Conservation (phyloP, 306 rosid genomes). For the Arachis hypogaea region DNA sequence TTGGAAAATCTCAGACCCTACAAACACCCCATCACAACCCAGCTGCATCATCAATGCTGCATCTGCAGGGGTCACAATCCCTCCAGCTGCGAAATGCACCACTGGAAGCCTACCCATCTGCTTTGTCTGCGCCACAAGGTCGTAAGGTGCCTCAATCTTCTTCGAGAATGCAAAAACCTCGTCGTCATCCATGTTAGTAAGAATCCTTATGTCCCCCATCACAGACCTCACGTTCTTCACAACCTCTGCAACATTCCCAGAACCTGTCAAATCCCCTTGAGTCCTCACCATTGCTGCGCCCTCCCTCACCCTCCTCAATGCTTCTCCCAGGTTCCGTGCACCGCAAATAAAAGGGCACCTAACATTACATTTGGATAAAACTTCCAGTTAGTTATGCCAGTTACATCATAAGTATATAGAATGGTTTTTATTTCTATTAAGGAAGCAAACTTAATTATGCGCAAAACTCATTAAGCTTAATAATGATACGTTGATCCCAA, state of each 20-base stretch:
- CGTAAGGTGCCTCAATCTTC: constrained; percentile 72
- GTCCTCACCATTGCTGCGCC: constrained; percentile 71
- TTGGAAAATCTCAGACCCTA: constrained; percentile 60
- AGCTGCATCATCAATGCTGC: constrained; percentile 86
- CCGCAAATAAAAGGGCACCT: constrained; percentile 62
- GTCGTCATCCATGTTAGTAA: constrained; percentile 76
- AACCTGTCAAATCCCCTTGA: constrained; percentile 58
- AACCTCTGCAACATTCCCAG: constrained; percentile 51
- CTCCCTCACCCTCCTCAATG: constrained; percentile 67
- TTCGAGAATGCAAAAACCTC: constrained; percentile 71
- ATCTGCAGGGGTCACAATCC: constrained; percentile 86
- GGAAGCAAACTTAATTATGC: background rate
- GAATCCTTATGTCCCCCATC: constrained; percentile 62
- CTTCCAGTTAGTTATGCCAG: background rate
- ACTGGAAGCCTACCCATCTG: constrained; percentile 71
- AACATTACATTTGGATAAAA: background rate
- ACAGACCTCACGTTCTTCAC: constrained; percentile 58
- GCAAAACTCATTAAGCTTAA: background rate
- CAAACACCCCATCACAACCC: constrained; percentile 79
- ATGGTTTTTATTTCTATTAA: background rate
- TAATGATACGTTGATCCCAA: too few species aligned
- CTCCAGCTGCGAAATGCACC: constrained; percentile 71
- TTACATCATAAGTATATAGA: background rate
- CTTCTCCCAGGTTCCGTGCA: constrained; percentile 64
- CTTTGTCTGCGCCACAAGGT: constrained; percentile 68